Percentiles rank a stretch among this genome's conserved stretches.
These are phyloP conservation scores for Chlamydomonas sphaeroides DNA, from an alignment of 139 green algal genomes.

Conservation along the genomic window DNA sequence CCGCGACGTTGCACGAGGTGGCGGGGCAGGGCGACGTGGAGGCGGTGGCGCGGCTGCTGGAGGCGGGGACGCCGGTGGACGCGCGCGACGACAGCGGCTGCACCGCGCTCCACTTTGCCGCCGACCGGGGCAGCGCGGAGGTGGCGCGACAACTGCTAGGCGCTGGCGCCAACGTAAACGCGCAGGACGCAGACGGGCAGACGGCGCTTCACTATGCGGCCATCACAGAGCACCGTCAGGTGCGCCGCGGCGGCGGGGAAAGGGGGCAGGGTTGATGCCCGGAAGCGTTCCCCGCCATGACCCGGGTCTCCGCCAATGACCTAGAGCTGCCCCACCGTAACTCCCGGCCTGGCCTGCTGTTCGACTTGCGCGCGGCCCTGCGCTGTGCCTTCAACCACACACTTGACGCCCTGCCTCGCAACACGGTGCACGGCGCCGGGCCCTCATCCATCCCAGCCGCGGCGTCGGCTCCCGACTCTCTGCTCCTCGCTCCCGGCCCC, in stretches of 20 bases:
- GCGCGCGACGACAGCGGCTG: constrained; percentile 40
- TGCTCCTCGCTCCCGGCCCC: too few relatives aligned
- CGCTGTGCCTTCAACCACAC: too few relatives aligned
- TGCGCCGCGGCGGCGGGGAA: neutral
- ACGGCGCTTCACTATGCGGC: constrained; percentile 70
- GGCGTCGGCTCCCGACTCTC: too few relatives aligned
- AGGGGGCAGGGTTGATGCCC: neutral
- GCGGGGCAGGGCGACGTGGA: constrained; percentile 41
- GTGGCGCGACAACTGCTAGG: constrained; percentile 60
- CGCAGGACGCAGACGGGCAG: constrained; percentile 60
- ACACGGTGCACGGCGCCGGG: too few relatives aligned
- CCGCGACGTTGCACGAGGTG: constrained; percentile 39
- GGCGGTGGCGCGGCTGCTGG: constrained; percentile 16
- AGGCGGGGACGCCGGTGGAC: constrained; percentile 22
- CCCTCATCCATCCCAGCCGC: too few relatives aligned
- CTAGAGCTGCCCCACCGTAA: too few relatives aligned
- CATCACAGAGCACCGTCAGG: constrained; percentile 54
- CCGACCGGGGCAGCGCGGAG: constrained; percentile 62
- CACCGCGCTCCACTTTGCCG: constrained; percentile 81
- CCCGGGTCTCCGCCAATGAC: too few relatives aligned
- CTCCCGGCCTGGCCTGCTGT: too few relatives aligned
- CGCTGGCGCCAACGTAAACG: constrained; percentile 59
- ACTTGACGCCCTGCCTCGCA: too few relatives aligned
- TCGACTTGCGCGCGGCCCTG: too few relatives aligned
- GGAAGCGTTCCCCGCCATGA: too few relatives aligned